Evolutionary conservation across 352 stramenopile species (phyloP).

Genomic region (Globisporangium splendens): DNA sequence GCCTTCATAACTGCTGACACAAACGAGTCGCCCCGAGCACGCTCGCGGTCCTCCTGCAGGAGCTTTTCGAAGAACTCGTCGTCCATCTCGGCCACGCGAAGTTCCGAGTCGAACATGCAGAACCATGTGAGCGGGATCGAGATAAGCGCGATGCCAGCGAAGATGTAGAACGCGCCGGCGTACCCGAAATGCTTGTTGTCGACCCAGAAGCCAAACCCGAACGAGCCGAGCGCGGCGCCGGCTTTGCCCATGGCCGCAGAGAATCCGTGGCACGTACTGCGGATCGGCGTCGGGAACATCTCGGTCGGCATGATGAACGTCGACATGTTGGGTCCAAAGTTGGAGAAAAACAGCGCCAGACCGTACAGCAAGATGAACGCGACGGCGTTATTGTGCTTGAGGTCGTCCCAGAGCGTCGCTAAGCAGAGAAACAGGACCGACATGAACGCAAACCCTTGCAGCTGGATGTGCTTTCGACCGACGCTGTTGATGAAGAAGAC

Average conservation of each 20-base stretch:
- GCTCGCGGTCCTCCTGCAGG: conserved; percentile 1
- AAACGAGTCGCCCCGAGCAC: conserved; percentile 13
- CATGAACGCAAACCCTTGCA: conserved; percentile 74
- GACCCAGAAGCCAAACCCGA: conserved; percentile 63
- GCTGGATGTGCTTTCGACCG: conserved; percentile 70
- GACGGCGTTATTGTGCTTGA: conserved; percentile 36
- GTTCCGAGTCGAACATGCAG: conserved; percentile 61
- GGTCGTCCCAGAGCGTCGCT: conserved; percentile 53
- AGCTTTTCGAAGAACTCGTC: conserved; percentile 39
- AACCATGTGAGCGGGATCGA: conserved; percentile 62
- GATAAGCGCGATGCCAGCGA: conserved; percentile 42
- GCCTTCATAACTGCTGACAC: no score
- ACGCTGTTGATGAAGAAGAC: conserved; percentile 70
- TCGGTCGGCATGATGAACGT: conserved; percentile 90
- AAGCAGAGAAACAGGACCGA: conserved; percentile 59
- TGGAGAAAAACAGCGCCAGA: conserved; percentile 75
- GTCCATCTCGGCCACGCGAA: conserved; percentile 54
- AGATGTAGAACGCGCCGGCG: conserved; percentile 55
- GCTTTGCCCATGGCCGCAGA: conserved; percentile 84
- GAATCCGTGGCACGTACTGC: conserved; percentile 85
- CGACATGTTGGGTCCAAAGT: conserved; percentile 85
- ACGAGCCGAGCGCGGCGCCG: conserved; percentile 71
- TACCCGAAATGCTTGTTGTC: conserved; percentile 55
- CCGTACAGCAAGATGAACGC: conserved; percentile 77
- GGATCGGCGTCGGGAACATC: conserved; percentile 82